Conservation (phyloP, 31 red algal genomes). For the Odonthalia washingtoniensis region DNA sequence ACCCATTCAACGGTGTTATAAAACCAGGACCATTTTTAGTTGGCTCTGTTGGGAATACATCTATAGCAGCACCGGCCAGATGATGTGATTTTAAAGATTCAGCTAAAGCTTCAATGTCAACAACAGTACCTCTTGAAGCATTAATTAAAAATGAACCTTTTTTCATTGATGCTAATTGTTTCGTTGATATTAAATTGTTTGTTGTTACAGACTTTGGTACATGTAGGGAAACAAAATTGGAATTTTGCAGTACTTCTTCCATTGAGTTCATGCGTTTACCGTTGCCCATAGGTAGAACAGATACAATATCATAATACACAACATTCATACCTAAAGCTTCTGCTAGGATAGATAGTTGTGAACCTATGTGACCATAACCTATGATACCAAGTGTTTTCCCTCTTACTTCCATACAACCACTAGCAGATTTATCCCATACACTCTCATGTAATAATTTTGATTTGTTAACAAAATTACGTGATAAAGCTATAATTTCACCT, state of each 20-base stretch:
- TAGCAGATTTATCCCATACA: slow-evolving; percentile 80
- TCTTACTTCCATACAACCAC: slow-evolving; percentile 84
- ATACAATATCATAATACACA: slow-evolving; percentile 89
- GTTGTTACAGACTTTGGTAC: slow-evolving; percentile 80
- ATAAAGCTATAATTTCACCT: slow-evolving; percentile 84
- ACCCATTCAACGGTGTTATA: slow-evolving; percentile 67
- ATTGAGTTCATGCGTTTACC: slow-evolving; percentile 54
- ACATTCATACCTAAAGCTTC: slow-evolving; percentile 91
- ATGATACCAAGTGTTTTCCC: slow-evolving; percentile 93
- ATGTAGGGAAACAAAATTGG: slow-evolving; percentile 89
- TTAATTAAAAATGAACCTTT: slow-evolving; percentile 88
- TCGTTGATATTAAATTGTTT: slow-evolving; percentile 73
- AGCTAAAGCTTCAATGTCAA: slow-evolving; percentile 84
- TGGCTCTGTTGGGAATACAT: slow-evolving; percentile 88
- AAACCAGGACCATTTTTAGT: slow-evolving; percentile 91
- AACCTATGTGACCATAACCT: slow-evolving; percentile 94
- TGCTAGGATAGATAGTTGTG: slow-evolving; percentile 90
- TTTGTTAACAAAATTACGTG: slow-evolving; percentile 70
- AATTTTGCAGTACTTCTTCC: slow-evolving; percentile 63
- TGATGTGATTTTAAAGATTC: slow-evolving; percentile 67
- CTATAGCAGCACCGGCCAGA: slow-evolving; percentile 80
- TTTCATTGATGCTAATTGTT: slow-evolving; percentile 78
- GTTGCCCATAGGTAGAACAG: slow-evolving; percentile 79
- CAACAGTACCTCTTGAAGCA: slow-evolving; percentile 90
- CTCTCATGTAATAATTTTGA: slow-evolving; percentile 68